Percentiles rank a stretch among this genome's conserved stretches.
Evolutionary conservation across 805 yeast genomes (phyloP).

Genomic region (Wickerhamiella qilinensis): DNA sequence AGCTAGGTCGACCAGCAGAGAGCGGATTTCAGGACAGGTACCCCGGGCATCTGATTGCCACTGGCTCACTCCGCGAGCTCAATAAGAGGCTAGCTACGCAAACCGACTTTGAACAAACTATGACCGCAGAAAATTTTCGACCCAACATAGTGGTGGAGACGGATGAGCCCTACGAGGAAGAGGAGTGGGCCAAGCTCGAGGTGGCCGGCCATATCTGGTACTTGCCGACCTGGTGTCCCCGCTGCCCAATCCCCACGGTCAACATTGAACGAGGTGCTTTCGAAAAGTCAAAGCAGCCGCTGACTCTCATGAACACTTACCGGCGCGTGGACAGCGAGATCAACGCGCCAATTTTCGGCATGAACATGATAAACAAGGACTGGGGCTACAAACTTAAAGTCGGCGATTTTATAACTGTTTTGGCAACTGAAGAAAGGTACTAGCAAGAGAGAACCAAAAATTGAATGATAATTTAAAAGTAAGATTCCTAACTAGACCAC

Average conservation of each 20-base stretch:
- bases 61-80: too few species aligned
- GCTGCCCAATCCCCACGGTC: constrained; percentile 22
- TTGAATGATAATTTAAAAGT: not conserved
- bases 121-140: constrained; percentile 18
- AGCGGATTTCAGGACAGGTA: constrained; percentile 19
- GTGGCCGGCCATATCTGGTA: constrained; percentile 15
- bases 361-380: constrained; percentile 15
- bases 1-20: constrained; percentile 6
- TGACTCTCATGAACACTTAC: constrained; percentile 17
- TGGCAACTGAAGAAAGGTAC: constrained; percentile 3
- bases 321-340: constrained; percentile 19
- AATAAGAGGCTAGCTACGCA: constrained; percentile 9
- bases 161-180: constrained; percentile 21
- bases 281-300: constrained; percentile 16
- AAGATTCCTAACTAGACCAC: constrained; percentile 1
- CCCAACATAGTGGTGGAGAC: constrained; percentile 20
- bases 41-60: constrained; percentile 19
- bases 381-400: constrained; percentile 13
- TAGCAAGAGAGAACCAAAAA: too few species aligned
- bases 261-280: constrained; percentile 15
- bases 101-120: constrained; percentile 10
- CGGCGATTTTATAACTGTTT: constrained; percentile 17
- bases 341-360: constrained; percentile 18
- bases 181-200: constrained; percentile 18
- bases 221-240: constrained; percentile 16